Base-by-base conservation (phyloP, 495 filamentous ascomycete genomes). In the Penicillium soppii region DNA sequence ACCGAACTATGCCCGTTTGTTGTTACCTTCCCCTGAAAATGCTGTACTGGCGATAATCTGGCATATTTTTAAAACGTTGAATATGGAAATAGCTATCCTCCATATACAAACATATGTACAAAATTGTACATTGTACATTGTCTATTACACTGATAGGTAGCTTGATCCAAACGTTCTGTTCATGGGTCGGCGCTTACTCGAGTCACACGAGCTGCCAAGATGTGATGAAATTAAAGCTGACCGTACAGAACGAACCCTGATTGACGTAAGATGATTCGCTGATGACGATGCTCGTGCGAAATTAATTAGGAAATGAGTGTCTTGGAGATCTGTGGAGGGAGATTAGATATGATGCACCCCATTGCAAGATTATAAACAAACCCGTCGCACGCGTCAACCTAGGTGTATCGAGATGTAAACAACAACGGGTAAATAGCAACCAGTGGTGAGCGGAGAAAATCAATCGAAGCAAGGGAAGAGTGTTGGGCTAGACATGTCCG, bases 1-100 rank as follows among this genome's bases (percentile, higher is more conserved):
- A 47, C 44, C 21, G 21, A 47, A 47, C 30, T 49, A 40, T 32
- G 36, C 47, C 47, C 7, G 26, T 49, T 41, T 32, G 36, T 39
- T 26, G 37, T 40, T 40, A 13, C 12, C 17, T 39, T 49, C 46
- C 23, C 46, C 46, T 30, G 46, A 39, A 20, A 39, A 7, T n/a
- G n/a, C n/a, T n/a, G n/a, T n/a, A n/a, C n/a, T n/a, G 43, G n/a
- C 30, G 9, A 27, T 40, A 23, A 40, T 13, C 12, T 21, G 12
- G 38, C n/a, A 23, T 15, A 21, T 16, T 12, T 29, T 9, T 27
- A 15, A 29, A 13, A 15, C 10, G 19, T 4, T 1, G 15, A 39
- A 20, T 23, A 23, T 15, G 8, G n/a, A n/a, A n/a, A n/a, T n/a
- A n/a, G n/a, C n/a, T n/a, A n/a, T n/a, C n/a, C n/a, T n/a, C n/a